Evolutionary conservation across 208 protist genomes (phyloP), one percentile per base, ranked within the genome.

Genomic region (Naegleria lovaniensis): DNA sequence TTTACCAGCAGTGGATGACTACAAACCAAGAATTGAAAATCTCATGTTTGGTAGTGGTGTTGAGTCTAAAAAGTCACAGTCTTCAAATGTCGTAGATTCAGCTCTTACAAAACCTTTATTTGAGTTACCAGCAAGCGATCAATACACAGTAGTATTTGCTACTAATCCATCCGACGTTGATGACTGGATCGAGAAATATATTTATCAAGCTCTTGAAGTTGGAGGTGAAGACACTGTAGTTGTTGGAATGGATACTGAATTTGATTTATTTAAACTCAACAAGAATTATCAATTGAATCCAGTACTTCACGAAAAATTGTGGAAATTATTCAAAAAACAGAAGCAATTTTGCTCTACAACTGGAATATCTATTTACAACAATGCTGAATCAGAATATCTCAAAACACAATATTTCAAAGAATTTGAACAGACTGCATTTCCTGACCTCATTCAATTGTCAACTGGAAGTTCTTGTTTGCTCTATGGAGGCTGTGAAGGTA

Each of bases 181-280:
- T 79, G 25, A 79, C 9, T 79, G 67, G 67, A 79, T 79, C 6
- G 6, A 79, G 9, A n/a, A 79, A 79, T 36, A 79, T 79, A 33
- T 79, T 36, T 79, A 36, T 79, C 13, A 79, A 1, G 25, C 13
- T 15, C n/a, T 79, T 2, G 55, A 29, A 67, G 29, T 36, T 36
- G 7, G 6, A 36, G n/a, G n/a, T 36, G 29, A 79, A 36, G 3
- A 79, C 25, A 79, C 19, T 25, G 67, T 79, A 6, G 67, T 79
- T 36, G 29, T 79, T 79, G 67, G 67, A 36, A 79, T 79, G 67
- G 67, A 79, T 33, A 79, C 67, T 79, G 67, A 79, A 79, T 79
- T 79, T 9, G 67, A 79, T 33, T 79, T 79, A 6, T 79, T 79
- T 33, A 79, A 79, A 33, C n/a, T 79, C 6, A 79, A 79, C 9